A percentile compares a stretch with the other conserved stretches of the same genome.
These are phyloP conservation scores for Beverwykella pulmonaria DNA, from an alignment of 495 filamentous ascomycete genomes.

Conservation along the genomic window DNA sequence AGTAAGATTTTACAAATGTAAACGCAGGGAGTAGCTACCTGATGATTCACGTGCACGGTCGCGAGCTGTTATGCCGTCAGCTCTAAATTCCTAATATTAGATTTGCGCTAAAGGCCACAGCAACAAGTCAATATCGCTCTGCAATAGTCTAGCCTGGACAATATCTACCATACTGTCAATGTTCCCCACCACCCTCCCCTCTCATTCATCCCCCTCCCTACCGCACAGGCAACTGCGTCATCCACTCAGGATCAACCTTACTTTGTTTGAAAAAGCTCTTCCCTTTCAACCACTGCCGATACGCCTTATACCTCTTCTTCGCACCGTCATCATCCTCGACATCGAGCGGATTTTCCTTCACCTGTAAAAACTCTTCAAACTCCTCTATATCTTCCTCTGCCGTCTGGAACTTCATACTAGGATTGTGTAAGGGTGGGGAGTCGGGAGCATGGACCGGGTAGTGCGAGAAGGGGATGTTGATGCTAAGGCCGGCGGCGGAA, in stretches of 20 bases:
- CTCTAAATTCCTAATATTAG: too few relatives aligned
- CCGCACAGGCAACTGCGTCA: conserved; percentile 17
- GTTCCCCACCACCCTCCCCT: too few relatives aligned
- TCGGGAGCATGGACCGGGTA: background rate
- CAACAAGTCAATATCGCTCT: too few relatives aligned
- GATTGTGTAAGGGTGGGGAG: background rate
- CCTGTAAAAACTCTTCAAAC: conserved; percentile 72
- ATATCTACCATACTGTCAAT: too few relatives aligned
- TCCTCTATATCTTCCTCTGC: conserved; percentile 71
- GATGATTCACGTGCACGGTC: too few relatives aligned
- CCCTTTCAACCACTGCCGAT: conserved; percentile 87
- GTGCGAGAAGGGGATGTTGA: conserved; percentile 28
- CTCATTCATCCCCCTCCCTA: background rate
- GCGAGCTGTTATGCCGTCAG: too few relatives aligned
- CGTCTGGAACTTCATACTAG: conserved; percentile 32
- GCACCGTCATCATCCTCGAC: conserved; percentile 78
- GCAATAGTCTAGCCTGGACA: too few relatives aligned
- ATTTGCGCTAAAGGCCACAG: too few relatives aligned
- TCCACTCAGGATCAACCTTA: conserved; percentile 50
- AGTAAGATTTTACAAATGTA: too few relatives aligned
- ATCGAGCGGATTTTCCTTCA: conserved; percentile 82
- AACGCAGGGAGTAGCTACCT: too few relatives aligned
- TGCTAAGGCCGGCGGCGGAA: conserved; percentile 13
- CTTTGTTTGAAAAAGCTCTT: conserved; percentile 92
- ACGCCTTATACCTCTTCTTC: conserved; percentile 95